A percentile compares a stretch with the other conserved stretches of the same genome.
Conservation (phyloP, 306 rosid genomes). For the Argentina anserina region DNA sequence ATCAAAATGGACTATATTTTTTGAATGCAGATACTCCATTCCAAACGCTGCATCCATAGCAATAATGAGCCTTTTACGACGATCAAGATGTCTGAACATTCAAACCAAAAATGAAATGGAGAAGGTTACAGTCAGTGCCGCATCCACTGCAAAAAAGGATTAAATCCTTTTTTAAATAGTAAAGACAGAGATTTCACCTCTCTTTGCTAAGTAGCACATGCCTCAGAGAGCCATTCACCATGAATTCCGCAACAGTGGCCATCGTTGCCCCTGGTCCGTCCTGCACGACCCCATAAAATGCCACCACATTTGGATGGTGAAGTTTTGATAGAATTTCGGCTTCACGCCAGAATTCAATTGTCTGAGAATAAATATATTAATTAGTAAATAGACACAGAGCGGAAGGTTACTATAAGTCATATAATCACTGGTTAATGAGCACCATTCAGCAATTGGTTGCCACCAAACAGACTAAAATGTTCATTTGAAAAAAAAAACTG, state of each 20-base stretch:
- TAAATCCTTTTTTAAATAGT: slow-evolving; percentile 2
- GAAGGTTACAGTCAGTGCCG: slow-evolving; percentile 16
- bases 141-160: slow-evolving; percentile 11
- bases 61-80: slow-evolving; percentile 79
- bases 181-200: slow-evolving; percentile 43
- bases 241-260: slow-evolving; percentile 83
- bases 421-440: background rate
- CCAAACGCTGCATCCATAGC: slow-evolving; percentile 98
- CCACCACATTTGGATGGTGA: slow-evolving; percentile 94
- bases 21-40: slow-evolving; percentile 88
- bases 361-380: slow-evolving; percentile 38
- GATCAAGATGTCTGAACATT: slow-evolving; percentile 64
- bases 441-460: slow-evolving; percentile 5
- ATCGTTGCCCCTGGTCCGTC: slow-evolving; percentile 85
- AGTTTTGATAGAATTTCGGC: slow-evolving; percentile 79
- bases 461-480: background rate
- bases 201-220: slow-evolving; percentile 70
- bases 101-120: slow-evolving; percentile 14
- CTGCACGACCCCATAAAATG: slow-evolving; percentile 57
- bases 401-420: background rate
- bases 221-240: slow-evolving; percentile 91
- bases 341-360: slow-evolving; percentile 78
- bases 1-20: slow-evolving; percentile 89
- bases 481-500: too few relatives aligned
- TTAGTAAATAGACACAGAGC: background rate